Conservation (phyloP, 1,284 basidiomycete genomes). For the Chondrostereum purpureum region DNA sequence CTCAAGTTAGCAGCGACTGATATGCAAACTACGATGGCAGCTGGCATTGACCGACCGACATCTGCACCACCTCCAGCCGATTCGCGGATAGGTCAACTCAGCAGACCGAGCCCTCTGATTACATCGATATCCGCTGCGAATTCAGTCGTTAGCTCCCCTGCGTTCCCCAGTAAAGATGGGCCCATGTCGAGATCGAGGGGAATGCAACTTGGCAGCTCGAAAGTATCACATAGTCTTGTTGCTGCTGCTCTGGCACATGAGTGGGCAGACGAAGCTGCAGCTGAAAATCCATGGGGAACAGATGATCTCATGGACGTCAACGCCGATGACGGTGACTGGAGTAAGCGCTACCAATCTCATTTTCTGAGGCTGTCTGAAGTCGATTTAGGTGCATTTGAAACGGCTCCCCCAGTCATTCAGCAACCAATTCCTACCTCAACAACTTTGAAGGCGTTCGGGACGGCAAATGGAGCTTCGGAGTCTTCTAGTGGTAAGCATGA, state of each 20-base stretch:
- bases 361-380: conserved; percentile 8
- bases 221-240: conserved; percentile 29
- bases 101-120: conserved; percentile 12
- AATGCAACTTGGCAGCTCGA: conserved; percentile 65
- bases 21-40: conserved; percentile 57
- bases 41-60: conserved; percentile 30
- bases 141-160: conserved; percentile 16
- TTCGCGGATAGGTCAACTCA: conserved; percentile 12
- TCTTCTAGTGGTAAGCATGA: too few species aligned
- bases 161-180: conserved; percentile 8
- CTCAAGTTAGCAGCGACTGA: conserved; percentile 71
- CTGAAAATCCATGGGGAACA: conserved; percentile 56
- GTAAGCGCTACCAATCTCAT: conserved; percentile 34
- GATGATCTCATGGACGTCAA: conserved; percentile 87
- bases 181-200: conserved; percentile 45
- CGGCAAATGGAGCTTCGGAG: too few species aligned
- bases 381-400: conserved; percentile 73
- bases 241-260: conserved; percentile 56
- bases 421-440: conserved; percentile 22
- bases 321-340: conserved; percentile 90
- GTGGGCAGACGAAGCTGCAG: conserved; percentile 35
- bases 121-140: conserved; percentile 15
- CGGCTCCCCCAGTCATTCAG: conserved; percentile 37
- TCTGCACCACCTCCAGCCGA: conserved; percentile 27
- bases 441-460: too few species aligned